Evolutionary conservation across 441 rosid species (phyloP), one percentile per base, ranked within the genome.

Genomic region (Sinapis alba): DNA sequence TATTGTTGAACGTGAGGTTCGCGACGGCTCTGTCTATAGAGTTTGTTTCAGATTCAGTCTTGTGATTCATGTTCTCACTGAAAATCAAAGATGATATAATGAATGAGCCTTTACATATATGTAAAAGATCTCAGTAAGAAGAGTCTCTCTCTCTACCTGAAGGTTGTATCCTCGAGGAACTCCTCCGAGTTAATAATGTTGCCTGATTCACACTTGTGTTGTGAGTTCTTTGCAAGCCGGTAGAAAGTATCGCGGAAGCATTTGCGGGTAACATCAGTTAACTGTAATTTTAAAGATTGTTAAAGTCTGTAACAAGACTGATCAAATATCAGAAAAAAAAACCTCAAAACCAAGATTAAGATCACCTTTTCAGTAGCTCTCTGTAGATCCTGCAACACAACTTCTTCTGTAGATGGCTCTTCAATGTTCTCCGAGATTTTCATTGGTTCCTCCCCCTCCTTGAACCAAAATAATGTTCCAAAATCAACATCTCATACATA

Each of bases 201-300:
- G 38, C 18, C 32, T 16, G 65, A 54, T 0, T 67, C 71, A 1
- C 15, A 24, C 34, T 62, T 73, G 36, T 81, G 83, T 70, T 6
- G 78, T 1, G 99, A 84, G 79, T 79, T 85, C 79, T 83, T 83
- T 16, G 99, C 96, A 54, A 95, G 90, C 18, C 97, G 99, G 80
- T 93, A 93, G 78, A 95, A 81, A 13, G 93, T 87, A 78, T 95
- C 97, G 23, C 97, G 93, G 65, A 96, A 85, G 81, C 97, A 89
- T 15, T 89, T 84, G 51, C 98, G 88, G 18, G 91, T 81, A 72
- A 82, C 78, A 59, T 88, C 82, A 16, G 83, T 80, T 77, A 96
- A 75, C 99, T 96, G 84, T 28, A 68, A 15, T 54, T n/a, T n/a
- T 1, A 53, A 59, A 27, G 3, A 69, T 13, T 9, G 2, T 16